These are phyloP conservation scores for Megacollybia marginata DNA, from an alignment of 768 basidiomycete species.

Conservation along the genomic window DNA sequence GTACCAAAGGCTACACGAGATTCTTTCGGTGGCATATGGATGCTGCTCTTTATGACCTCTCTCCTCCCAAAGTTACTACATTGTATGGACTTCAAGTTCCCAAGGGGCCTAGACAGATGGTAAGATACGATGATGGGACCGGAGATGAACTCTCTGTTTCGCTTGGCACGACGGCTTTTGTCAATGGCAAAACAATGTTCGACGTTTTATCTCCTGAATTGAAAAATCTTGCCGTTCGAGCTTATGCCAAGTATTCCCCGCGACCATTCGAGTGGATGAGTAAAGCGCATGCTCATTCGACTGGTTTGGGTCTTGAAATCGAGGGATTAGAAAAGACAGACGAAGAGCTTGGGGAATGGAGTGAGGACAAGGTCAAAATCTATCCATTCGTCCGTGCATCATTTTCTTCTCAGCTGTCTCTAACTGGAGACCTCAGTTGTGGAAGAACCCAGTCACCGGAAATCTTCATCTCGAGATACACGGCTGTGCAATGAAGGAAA, in stretches of 20 bases:
- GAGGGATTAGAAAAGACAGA: slow-evolving; percentile 33
- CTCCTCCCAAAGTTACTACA: slow-evolving; percentile 46
- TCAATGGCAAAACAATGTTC: slow-evolving; percentile 46
- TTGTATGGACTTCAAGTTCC: slow-evolving; percentile 41
- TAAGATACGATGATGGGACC: slow-evolving; percentile 48
- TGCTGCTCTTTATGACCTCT: slow-evolving; percentile 39
- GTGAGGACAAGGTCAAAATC: slow-evolving; percentile 42
- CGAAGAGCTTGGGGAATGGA: slow-evolving; percentile 47
- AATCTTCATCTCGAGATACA: slow-evolving; percentile 52
- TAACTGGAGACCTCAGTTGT: slow-evolving; percentile 32
- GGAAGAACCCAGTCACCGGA: neutral
- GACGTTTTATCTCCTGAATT: slow-evolving; percentile 38
- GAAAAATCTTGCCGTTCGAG: slow-evolving; percentile 46
- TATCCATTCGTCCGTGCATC: slow-evolving; percentile 37
- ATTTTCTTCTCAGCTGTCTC: neutral
- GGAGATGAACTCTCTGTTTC: slow-evolving; percentile 51
- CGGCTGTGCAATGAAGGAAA: slow-evolving; percentile 34
- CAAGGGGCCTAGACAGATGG: slow-evolving; percentile 31
- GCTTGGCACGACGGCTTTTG: slow-evolving; percentile 49
- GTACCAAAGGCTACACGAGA: slow-evolving; percentile 34
- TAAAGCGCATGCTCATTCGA: slow-evolving; percentile 36
- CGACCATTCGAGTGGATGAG: slow-evolving; percentile 57
- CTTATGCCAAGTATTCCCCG: slow-evolving; percentile 29
- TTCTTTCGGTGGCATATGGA: slow-evolving; percentile 62
- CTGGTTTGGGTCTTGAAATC: slow-evolving; percentile 46